Evolutionary conservation across 257 asterid species (phyloP).

Genomic region (Perilla frutescens): DNA sequence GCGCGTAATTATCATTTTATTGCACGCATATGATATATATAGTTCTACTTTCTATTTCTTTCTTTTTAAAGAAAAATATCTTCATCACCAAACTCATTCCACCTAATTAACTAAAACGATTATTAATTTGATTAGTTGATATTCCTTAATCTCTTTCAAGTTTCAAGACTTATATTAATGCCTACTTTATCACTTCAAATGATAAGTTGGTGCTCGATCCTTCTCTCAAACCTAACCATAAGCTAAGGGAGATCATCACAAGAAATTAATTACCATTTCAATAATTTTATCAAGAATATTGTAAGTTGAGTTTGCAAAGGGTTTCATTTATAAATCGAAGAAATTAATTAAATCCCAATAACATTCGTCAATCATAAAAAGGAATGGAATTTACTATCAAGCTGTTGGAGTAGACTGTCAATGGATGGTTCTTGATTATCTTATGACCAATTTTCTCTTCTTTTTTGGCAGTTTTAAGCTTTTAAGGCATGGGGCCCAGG

Average conservation of each 20-base stretch:
- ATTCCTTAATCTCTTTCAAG: too few relatives aligned
- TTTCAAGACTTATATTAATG: neutral
- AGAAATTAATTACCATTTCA: neutral
- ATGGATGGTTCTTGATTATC: constrained; percentile 29
- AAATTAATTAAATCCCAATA: neutral
- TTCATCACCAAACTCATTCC: too few relatives aligned
- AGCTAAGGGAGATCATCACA: neutral
- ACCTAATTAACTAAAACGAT: too few relatives aligned
- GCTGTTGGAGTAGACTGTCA: constrained; percentile 24
- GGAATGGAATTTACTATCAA: neutral
- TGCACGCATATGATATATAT: too few relatives aligned
- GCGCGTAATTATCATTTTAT: too few relatives aligned
- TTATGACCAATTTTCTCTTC: constrained; percentile 35
- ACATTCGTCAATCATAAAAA: constrained; percentile 11
- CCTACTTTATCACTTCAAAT: neutral
- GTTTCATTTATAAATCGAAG: neutral
- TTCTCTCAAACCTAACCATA: constrained; percentile 9
- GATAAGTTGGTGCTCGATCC: neutral
- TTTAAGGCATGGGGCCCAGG: constrained; percentile 33
- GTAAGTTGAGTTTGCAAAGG: neutral
- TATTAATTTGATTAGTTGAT: too few relatives aligned
- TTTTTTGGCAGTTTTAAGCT: constrained; percentile 27
- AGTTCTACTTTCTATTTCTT: too few relatives aligned
- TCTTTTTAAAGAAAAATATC: too few relatives aligned
- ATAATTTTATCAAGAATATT: neutral